Base-by-base conservation (phyloP, 2,329 filamentous ascomycete species). In the Penicillium brevicompactum region DNA sequence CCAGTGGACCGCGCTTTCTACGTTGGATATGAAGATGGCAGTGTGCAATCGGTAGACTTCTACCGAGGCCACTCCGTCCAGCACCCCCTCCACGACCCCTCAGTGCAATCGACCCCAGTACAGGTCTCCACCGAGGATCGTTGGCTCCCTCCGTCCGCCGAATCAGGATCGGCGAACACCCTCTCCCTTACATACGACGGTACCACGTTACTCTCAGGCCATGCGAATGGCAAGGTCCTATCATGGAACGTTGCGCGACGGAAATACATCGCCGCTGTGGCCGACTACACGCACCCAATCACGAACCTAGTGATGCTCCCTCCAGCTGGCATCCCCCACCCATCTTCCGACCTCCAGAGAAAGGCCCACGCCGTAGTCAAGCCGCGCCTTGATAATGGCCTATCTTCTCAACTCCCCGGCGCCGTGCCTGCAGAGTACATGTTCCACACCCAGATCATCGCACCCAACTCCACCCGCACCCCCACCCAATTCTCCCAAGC, bases 1-100 rank as follows among this genome's bases (percentile, higher is more conserved):
- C 89, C 92, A 0, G 91, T 87, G 57, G 88, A 93, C 60, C 84
- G 93, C 49, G 91, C 89, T 4, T 85, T 94, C 55, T 96, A 92
- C 67, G 84, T 89, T 43, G 88, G 89, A 3, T 89, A 90, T 62
- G 88, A 90, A 50, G 89, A 95, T 69, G 90, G 91, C 18, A 89
- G 86, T 49, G 77, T 97, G 16, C 93, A 91, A 70, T 82, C 90
- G 13, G 78, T 96, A 16, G 90, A 96, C 66, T 84, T 97, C 69
- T 93, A 76, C 67, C 75, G 78, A 78, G 64, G 53, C 79, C 64
- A 76, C 75, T 66, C 78, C 74, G 59, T 64, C 5, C 70, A 76
- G 41, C 70, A 76, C 48, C 61, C 68, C 55, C 70, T 74, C 49
- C 68, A 73, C 46, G 69, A 72, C 45, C 52, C 64, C 13, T 70